Evolutionary conservation across 345 rosid genomes (phyloP).

Genomic region (Triadica sebifera): DNA sequence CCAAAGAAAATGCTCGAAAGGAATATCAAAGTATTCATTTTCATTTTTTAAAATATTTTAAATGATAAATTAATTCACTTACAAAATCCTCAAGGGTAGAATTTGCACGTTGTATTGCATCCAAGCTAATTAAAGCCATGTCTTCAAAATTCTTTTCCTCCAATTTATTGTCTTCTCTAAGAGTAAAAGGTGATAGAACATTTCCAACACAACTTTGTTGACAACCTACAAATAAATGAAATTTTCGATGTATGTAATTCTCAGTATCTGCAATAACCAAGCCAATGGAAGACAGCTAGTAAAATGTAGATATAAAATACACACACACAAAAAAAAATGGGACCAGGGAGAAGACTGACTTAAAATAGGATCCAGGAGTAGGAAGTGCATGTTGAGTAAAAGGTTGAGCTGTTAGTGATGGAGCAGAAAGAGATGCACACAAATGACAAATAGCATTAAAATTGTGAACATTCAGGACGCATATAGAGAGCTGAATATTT

Average conservation of each 20-base stretch:
- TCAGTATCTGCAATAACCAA: neutral
- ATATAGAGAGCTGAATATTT: neutral
- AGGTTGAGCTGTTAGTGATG: no score
- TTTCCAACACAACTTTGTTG: conserved; percentile 18
- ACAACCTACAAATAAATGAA: conserved; percentile 10
- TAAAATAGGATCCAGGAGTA: neutral
- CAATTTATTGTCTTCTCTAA: conserved; percentile 4
- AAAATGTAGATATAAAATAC: neutral
- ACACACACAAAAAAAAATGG: neutral
- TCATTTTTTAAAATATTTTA: neutral
- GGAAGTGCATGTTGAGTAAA: no score
- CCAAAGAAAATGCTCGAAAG: no score
- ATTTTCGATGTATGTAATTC: neutral
- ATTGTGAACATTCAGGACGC: neutral
- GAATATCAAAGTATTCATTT: conserved; percentile 2
- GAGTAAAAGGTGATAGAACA: neutral
- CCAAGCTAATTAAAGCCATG: conserved; percentile 58
- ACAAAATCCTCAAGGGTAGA: conserved; percentile 93
- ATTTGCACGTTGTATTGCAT: conserved; percentile 84
- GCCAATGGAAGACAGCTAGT: neutral
- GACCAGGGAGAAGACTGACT: neutral
- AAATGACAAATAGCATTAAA: neutral
- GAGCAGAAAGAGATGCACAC: no score
- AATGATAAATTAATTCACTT: conserved; percentile 25
- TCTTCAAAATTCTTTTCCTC: conserved; percentile 19